These are phyloP conservation scores for Ophiostoma sp. DNA, from an alignment of 2,329 filamentous ascomycete species.

Conservation along the genomic window DNA sequence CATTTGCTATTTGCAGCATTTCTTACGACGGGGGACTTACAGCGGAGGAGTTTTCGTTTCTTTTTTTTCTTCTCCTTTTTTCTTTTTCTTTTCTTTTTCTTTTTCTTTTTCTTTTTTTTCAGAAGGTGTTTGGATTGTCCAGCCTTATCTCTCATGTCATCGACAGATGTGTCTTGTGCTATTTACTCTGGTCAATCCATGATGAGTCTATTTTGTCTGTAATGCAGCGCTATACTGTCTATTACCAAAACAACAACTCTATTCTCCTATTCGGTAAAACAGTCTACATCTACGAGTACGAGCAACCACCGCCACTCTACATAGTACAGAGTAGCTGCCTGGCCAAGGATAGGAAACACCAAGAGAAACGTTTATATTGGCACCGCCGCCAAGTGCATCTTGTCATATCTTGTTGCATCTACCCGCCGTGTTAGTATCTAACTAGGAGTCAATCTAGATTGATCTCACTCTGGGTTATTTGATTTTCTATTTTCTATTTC, in stretches of 20 bases:
- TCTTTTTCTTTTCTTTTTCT: not conserved
- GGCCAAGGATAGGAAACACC: not conserved
- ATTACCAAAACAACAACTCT: too few species aligned
- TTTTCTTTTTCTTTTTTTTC: too few species aligned
- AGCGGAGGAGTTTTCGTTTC: not conserved
- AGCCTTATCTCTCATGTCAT: not conserved
- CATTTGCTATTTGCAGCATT: not conserved
- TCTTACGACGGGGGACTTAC: not conserved
- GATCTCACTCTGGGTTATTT: not conserved
- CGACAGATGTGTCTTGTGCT: too few species aligned
- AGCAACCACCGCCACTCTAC: too few species aligned
- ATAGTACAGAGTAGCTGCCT: not conserved
- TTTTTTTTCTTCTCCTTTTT: too few species aligned
- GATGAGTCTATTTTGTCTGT: too few species aligned
- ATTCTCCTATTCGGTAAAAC: too few species aligned
- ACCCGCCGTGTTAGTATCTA: not conserved
- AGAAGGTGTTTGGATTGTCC: not conserved
- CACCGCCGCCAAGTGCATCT: conserved; percentile 7
- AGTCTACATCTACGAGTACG: too few species aligned
- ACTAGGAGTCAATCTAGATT: not conserved
- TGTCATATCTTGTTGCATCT: not conserved
- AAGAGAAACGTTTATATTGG: not conserved
- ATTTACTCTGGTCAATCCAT: too few species aligned
- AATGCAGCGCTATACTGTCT: too few species aligned
- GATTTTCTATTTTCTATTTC: too few species aligned